These are phyloP conservation scores for Acanthamoeba lenticulata DNA, from an alignment of 208 protist species.

Conservation along the genomic window DNA sequence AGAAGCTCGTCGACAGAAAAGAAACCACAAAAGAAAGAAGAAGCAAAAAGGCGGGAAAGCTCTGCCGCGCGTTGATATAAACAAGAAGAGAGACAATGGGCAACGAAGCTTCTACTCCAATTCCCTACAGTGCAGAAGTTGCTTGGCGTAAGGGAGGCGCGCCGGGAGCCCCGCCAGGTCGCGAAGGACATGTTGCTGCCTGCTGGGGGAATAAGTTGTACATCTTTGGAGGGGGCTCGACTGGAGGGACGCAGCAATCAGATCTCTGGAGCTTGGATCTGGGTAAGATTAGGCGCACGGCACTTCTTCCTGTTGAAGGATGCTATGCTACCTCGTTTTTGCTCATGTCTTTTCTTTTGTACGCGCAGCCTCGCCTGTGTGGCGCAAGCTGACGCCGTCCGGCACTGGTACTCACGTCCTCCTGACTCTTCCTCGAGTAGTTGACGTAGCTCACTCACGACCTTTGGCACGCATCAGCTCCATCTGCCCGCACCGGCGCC, in stretches of 20 bases:
- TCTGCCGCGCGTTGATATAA: too few species aligned
- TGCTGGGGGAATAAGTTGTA: neutral
- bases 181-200: neutral
- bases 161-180: neutral
- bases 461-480: neutral
- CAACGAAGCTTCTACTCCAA: neutral
- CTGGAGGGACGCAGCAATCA: neutral
- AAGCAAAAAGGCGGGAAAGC: neutral
- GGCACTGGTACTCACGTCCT: neutral
- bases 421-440: too few species aligned
- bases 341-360: neutral
- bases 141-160: neutral
- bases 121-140: neutral
- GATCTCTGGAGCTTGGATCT: constrained; percentile 14
- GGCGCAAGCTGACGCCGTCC: neutral
- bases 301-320: neutral
- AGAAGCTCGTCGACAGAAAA: neutral
- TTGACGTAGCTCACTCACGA: too few species aligned
- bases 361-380: neutral
- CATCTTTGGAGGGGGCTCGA: constrained; percentile 21
- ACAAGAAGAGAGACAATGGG: neutral
- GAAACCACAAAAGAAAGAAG: neutral
- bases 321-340: neutral
- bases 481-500: neutral
- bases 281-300: too few species aligned